A percentile compares a stretch with the other conserved stretches of the same genome.
phyloP scores from a whole-genome alignment of 371 early-diverging fungal species.

The Mortierella sp. region DNA sequence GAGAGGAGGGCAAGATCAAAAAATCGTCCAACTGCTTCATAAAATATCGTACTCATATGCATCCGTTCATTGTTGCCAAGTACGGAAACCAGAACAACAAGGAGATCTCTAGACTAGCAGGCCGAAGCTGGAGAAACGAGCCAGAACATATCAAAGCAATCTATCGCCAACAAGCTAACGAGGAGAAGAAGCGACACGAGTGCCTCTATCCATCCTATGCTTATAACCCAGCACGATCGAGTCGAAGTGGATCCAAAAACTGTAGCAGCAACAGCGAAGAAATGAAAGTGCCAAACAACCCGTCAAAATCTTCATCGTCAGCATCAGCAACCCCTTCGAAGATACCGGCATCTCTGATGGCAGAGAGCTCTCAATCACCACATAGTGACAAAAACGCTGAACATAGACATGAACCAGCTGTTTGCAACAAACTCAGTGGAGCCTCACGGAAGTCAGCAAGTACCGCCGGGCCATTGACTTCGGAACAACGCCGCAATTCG shows the following conservation, averaged over 20 bases:
- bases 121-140: constrained; percentile 21
- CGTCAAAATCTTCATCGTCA: background rate
- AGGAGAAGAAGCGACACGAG: constrained; percentile 23
- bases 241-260: constrained; percentile 1
- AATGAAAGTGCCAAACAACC: background rate
- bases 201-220: constrained; percentile 25
- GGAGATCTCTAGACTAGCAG: constrained; percentile 43
- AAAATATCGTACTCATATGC: constrained; percentile 23
- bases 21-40: constrained; percentile 40
- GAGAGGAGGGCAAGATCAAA: constrained; percentile 37
- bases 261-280: background rate
- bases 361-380: too few species aligned
- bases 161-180: constrained; percentile 19
- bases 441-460: too few species aligned
- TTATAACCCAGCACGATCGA: constrained; percentile 9
- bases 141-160: constrained; percentile 21
- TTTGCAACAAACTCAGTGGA: too few species aligned
- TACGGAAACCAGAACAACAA: constrained; percentile 38
- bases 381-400: too few species aligned
- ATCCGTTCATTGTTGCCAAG: constrained; percentile 15
- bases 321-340: too few species aligned
- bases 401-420: too few species aligned
- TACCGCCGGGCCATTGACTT: too few species aligned
- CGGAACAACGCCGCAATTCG: background rate
- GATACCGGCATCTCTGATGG: too few species aligned